phyloP scores from a whole-genome alignment of 2,329 filamentous ascomycete species.

The Colletotrichum orchidophilum region DNA sequence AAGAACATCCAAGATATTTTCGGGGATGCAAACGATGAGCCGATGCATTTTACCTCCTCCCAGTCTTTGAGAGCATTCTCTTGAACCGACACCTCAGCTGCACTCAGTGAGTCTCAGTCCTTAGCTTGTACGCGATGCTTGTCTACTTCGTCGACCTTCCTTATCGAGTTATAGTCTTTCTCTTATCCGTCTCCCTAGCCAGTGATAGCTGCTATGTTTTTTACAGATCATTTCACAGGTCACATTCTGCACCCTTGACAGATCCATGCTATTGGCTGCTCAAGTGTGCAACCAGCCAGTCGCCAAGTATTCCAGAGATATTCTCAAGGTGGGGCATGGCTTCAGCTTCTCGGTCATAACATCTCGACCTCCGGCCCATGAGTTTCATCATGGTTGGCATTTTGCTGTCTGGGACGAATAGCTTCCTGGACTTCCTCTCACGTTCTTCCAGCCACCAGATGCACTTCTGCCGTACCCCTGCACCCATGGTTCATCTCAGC shows the following conservation, averaged over 20 bases:
- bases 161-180: conserved; percentile 3
- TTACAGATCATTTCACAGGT: neutral
- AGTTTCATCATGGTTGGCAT: neutral
- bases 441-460: neutral
- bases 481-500: conserved; percentile 28
- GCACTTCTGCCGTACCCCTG: neutral
- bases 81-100: conserved; percentile 5
- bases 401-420: neutral
- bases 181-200: neutral
- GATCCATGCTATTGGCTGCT: neutral
- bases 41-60: neutral
- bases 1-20: neutral
- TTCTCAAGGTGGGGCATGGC: neutral
- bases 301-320: neutral
- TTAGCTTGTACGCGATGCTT: neutral
- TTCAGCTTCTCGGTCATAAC: neutral
- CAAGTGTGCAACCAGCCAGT: neutral
- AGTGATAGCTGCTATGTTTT: neutral
- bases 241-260: neutral
- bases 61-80: neutral
- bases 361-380: neutral
- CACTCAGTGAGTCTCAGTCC: conserved; percentile 20
- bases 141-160: conserved; percentile 16
- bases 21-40: conserved; percentile 12
- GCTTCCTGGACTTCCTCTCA: neutral